Percentiles rank a stretch among this genome's conserved stretches.
Conservation (phyloP, 116 monocot species). For the Phalaenopsis hybrid region DNA sequence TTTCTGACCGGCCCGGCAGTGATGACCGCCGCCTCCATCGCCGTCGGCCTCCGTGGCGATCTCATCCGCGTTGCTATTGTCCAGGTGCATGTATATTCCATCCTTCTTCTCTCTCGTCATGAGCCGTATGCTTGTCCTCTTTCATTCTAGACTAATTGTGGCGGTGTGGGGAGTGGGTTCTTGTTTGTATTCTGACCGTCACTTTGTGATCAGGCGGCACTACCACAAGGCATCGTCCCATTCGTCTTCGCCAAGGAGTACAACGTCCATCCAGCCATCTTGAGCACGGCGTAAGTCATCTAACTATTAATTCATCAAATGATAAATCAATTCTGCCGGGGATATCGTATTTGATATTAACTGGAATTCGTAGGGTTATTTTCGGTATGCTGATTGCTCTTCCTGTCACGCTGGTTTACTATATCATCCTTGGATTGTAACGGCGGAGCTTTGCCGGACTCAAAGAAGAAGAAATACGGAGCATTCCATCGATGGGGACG, state of each 20-base stretch:
- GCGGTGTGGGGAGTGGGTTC: no score
- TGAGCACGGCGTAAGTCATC: constrained; percentile 26
- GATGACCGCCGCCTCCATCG: constrained; percentile 61
- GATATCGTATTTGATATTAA: background rate
- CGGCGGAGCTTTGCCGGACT: background rate
- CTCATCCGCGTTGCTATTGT: constrained; percentile 53
- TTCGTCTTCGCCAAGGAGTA: constrained; percentile 74
- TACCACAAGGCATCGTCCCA: constrained; percentile 69
- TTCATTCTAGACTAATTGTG: background rate
- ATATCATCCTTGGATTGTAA: constrained; percentile 3
- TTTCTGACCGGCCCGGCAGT: constrained; percentile 72
- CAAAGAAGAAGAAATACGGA: background rate
- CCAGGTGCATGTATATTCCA: constrained; percentile 26
- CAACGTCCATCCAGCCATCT: constrained; percentile 60
- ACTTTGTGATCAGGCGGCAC: constrained; percentile 41
- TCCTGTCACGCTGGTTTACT: constrained; percentile 4
- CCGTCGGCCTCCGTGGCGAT: constrained; percentile 43
- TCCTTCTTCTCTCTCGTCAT: background rate
- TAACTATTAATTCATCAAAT: constrained; percentile 3
- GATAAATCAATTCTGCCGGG: background rate
- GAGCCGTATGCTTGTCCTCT: background rate
- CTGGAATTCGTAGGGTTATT: background rate
- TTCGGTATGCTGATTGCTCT: constrained; percentile 9
- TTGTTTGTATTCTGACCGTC: constrained; percentile 5
- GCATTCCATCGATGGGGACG: background rate